Evolutionary conservation across 2,329 filamentous ascomycete genomes (phyloP), one percentile per base, ranked within the genome.

Genomic region (Penicillium hesseltinei): DNA sequence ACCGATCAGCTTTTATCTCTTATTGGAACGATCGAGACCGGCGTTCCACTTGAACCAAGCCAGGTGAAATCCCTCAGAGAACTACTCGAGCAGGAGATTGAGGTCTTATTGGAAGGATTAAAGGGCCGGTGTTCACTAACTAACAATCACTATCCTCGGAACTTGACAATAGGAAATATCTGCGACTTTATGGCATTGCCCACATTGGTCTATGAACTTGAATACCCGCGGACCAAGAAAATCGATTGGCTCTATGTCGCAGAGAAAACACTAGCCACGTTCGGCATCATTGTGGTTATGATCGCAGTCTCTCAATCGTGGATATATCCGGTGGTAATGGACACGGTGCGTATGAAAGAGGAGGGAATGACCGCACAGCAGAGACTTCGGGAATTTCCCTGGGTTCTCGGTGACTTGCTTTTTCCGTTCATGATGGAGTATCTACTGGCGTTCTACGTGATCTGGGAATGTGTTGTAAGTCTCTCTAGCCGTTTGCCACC

Each of bases 401-500:
- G 87, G 82, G 82, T 92, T 54, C 75, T 91, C n/a, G 82, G 81
- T 58, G 89, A 92, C 65, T 80, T 93, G 59, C 80, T 91, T 9
- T 91, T 92, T 60, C 90, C 89, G 0, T 87, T 93, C 60, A 84
- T 92, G 75, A 85, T 91, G 74, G 89, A 92, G 70, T 91, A 91
- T 60, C 74, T 92, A 51, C 81, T 91, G 56, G 82, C 85, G 0
- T 93, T 89, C 87, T 92, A 92, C 71, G 82, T 93, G 29, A 92
- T 92, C 62, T 93, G 90, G 90, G 86, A 88, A 71, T 85, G 84
- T 3, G 83, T 88, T 36, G 65, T 68, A 44, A 47, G 62, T 61
- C 7, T 10, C 36, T 17, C 5, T 2, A 13, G 13, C 21, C 15
- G 19, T 15, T 42, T 25, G n/a, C 40, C 25, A 15, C n/a, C 9